Percentiles rank a stretch among this genome's conserved stretches.
These are phyloP conservation scores for Eutrema japonicum DNA, from an alignment of 345 rosid genomes.

Conservation along the genomic window DNA sequence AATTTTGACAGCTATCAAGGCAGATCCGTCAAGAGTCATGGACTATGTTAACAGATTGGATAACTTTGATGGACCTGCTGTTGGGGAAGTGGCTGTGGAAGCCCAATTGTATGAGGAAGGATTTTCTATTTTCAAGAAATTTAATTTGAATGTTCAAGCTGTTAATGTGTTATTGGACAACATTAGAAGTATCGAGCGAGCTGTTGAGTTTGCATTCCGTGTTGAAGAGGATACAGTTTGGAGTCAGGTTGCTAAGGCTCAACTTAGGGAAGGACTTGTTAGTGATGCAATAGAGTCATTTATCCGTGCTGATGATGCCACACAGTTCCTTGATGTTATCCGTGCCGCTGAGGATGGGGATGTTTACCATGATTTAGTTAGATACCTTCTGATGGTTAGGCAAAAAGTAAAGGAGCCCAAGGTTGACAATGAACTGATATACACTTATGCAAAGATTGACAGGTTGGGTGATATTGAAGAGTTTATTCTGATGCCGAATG, in stretches of 20 bases:
- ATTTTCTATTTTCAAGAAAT: conserved; percentile 83
- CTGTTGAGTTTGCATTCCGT: conserved; percentile 97
- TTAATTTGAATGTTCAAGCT: conserved; percentile 83
- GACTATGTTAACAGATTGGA: conserved; percentile 94
- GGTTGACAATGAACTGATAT: conserved; percentile 95
- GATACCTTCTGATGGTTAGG: conserved; percentile 96
- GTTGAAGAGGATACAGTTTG: conserved; percentile 98
- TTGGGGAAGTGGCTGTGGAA: conserved; percentile 98
- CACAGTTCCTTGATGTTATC: conserved; percentile 77
- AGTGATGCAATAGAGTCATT: conserved; percentile 98
- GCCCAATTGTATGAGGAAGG: conserved; percentile 91
- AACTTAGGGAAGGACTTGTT: conserved; percentile 89
- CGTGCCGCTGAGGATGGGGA: conserved; percentile 74
- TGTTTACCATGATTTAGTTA: conserved; percentile 96
- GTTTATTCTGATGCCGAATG: conserved; percentile 97
- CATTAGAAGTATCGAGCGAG: conserved; percentile 76
- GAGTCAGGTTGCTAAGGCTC: conserved; percentile 98
- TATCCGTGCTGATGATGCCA: conserved; percentile 90
- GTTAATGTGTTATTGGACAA: conserved; percentile 76
- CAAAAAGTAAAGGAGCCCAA: conserved; percentile 96
- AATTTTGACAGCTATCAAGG: conserved; percentile 92
- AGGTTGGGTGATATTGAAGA: conserved; percentile 90
- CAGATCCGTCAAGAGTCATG: conserved; percentile 98
- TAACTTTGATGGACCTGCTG: conserved; percentile 99
- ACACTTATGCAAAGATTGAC: conserved; percentile 99